Base-by-base conservation (phyloP, 768 basidiomycete genomes). In the Leccinum rimulosum region DNA sequence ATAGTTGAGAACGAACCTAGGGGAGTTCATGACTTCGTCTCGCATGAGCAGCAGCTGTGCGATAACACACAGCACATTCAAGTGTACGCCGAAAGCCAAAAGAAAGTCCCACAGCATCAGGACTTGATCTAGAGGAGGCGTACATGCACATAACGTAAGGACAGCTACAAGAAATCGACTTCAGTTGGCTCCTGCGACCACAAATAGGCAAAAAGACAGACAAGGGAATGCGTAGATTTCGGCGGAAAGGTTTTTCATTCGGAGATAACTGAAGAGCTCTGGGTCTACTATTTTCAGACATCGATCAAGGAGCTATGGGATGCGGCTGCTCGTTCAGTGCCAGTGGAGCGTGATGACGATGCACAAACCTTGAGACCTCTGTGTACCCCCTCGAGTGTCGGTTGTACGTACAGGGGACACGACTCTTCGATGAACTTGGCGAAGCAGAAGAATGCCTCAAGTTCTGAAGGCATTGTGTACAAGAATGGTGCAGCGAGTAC, bases 401-500 rank as follows among this genome's bases (percentile, higher is more conserved):
- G 95, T 65, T 95, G 92, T 8, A 98, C 95, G 70, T 98, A 99
- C n/a, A 94, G 76, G 9, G 97, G 97, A 75, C 95, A 98, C 9
- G 84, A 87, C 57, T 88, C 87, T 75, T 98, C 96, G 65, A 98
- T 97, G 71, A 99, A 99, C 66, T 89, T 91, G 28, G 93, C 84
- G 69, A 99, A 98, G 74, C 93, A 97, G 61, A 88, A 95, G 74
- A 98, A 99, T 1, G 97, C 97, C 73, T 99, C 97, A n/a, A 98
- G 75, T 73, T 99, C 94, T 10, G 94, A 94, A 6, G 97, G 95
- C 86, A 98, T 91, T 11, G 91, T 93, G 70, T 97, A 99, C 30
- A 99, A 81, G 74, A 98, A 99, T 0, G 97, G 97, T 3, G 97
- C 97, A 22, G 95, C 94, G 36, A 99, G 86, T 51, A 98, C 97